These are phyloP conservation scores for Cucurbita moschata DNA, from an alignment of 306 rosid genomes.

Conservation along the genomic window DNA sequence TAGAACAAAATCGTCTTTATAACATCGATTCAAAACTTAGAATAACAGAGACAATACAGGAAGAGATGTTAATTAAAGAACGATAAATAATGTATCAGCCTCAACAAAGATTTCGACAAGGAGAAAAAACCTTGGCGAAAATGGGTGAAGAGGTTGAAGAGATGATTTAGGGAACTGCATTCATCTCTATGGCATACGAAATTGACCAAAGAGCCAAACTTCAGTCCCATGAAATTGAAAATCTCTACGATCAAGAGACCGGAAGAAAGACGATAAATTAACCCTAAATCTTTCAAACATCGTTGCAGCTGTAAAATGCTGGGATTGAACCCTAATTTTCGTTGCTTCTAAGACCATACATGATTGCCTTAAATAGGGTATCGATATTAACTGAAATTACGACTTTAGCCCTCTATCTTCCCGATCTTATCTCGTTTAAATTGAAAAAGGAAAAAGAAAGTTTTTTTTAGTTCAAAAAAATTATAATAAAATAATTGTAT, in stretches of 20 bases:
- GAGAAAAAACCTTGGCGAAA: conserved; percentile 5
- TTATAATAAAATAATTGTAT: no score
- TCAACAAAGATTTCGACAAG: conserved; percentile 14
- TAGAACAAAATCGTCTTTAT: neutral
- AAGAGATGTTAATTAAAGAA: neutral
- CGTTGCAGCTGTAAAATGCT: neutral
- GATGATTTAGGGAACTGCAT: conserved; percentile 61
- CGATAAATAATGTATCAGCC: conserved; percentile 25
- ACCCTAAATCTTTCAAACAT: neutral
- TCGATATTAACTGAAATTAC: neutral
- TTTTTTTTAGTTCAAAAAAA: no score
- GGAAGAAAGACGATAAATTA: no score
- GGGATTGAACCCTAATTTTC: neutral
- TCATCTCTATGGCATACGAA: conserved; percentile 61
- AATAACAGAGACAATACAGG: neutral
- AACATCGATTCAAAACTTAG: neutral
- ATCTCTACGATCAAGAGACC: neutral
- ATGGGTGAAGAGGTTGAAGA: conserved; percentile 18
- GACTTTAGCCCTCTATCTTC: neutral
- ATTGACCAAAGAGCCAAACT: conserved; percentile 83
- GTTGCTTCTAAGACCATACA: accelerated
- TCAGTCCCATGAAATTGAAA: conserved; percentile 35
- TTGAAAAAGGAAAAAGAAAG: neutral
- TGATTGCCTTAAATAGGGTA: neutral
- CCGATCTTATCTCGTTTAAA: neutral